These are phyloP conservation scores for Neurospora cerealis DNA, from an alignment of 495 filamentous ascomycete genomes.

Conservation along the genomic window DNA sequence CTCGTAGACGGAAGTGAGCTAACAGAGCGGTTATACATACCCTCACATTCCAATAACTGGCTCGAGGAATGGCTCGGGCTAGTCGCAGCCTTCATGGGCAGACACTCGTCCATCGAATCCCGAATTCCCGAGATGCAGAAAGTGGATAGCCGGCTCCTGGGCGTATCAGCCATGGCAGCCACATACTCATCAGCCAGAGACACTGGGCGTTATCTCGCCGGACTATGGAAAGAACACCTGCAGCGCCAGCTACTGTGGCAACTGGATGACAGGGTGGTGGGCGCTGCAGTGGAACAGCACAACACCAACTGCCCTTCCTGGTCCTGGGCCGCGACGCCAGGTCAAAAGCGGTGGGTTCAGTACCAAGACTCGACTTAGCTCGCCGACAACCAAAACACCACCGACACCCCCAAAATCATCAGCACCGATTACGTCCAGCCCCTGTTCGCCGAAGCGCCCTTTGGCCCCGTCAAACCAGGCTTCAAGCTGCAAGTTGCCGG, in stretches of 20 bases:
- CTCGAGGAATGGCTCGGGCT: not conserved
- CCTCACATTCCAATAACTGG: not conserved
- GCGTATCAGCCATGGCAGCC: not conserved
- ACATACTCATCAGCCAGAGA: not conserved
- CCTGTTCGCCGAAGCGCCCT: not conserved
- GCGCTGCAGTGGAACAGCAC: not conserved
- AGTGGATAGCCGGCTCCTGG: not conserved
- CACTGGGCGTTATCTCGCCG: not conserved
- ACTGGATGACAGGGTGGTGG: not conserved
- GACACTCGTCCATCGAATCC: not conserved
- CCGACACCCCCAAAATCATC: not conserved
- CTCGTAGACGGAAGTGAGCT: not conserved
- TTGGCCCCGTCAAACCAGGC: not conserved
- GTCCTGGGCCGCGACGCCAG: not conserved
- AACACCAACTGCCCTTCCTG: not conserved
- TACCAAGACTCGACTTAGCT: not conserved
- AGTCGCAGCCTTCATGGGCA: not conserved
- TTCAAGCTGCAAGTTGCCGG: not conserved
- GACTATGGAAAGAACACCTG: not conserved
- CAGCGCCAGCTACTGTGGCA: not conserved
- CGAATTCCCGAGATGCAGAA: not conserved
- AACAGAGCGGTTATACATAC: not conserved
- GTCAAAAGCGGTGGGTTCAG: not conserved
- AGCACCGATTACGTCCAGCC: not conserved
- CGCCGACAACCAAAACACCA: not conserved